Evolutionary conservation across 2,329 filamentous ascomycete species (phyloP).

Genomic region (Annulohypoxylon truncatum): DNA sequence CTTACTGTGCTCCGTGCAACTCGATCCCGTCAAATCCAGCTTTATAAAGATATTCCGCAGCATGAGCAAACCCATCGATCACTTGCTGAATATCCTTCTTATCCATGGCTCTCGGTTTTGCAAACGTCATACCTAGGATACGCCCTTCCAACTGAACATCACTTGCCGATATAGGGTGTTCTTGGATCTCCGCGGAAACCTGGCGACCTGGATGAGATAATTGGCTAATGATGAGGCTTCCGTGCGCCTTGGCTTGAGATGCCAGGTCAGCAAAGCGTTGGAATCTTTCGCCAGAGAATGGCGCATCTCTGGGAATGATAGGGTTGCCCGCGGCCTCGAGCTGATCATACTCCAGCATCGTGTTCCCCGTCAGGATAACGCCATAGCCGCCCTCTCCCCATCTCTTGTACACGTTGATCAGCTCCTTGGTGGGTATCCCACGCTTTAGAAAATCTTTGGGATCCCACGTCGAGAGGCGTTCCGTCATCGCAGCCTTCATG

Average conservation of each 20-base stretch:
- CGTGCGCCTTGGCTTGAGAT: constrained; percentile 61
- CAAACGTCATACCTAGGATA: constrained; percentile 56
- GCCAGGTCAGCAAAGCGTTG: constrained; percentile 65
- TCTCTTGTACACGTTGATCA: constrained; percentile 62
- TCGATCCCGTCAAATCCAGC: neutral
- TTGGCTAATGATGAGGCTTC: constrained; percentile 68
- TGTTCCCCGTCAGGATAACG: constrained; percentile 68
- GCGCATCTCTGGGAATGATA: constrained; percentile 64
- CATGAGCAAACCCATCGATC: neutral
- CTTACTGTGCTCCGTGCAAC: neutral
- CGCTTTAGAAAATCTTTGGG: constrained; percentile 60
- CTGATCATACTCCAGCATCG: constrained; percentile 69
- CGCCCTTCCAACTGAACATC: constrained; percentile 49
- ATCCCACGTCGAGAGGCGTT: constrained; percentile 69
- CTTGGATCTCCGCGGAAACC: constrained; percentile 49
- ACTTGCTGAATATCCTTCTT: neutral
- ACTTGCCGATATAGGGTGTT: constrained; percentile 55
- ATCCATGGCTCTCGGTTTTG: neutral
- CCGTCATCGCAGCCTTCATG: constrained; percentile 70
- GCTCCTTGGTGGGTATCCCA: constrained; percentile 42
- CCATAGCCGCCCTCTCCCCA: constrained; percentile 66
- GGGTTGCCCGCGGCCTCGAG: constrained; percentile 65
- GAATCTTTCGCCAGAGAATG: constrained; percentile 64
- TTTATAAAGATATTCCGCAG: neutral
- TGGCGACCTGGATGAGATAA: constrained; percentile 73